These are phyloP conservation scores for Mycena olivaceomarginata DNA, from an alignment of 768 basidiomycete species.

Conservation along the genomic window DNA sequence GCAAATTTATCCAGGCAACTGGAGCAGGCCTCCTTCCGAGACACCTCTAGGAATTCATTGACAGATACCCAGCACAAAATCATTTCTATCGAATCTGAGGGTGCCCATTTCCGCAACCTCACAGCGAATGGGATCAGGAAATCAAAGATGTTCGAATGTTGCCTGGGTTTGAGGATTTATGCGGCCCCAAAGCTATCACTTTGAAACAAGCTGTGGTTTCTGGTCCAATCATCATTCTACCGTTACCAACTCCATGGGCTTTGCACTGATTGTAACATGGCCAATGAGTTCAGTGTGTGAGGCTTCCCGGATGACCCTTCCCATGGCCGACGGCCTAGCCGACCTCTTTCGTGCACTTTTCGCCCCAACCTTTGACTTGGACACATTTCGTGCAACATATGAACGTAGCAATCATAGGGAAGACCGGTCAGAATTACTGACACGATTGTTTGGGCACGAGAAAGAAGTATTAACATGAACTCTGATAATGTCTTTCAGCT, in stretches of 20 bases:
- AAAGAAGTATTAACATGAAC: too few relatives aligned
- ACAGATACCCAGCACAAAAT: too few relatives aligned
- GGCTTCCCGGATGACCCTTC: neutral
- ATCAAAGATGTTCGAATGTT: constrained; percentile 37
- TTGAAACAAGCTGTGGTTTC: constrained; percentile 13
- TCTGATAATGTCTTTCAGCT: too few relatives aligned
- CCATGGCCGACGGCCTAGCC: neutral
- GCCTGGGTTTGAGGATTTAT: constrained; percentile 48
- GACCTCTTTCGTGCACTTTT: constrained; percentile 10
- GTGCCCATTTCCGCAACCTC: too few relatives aligned
- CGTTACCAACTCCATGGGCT: constrained; percentile 26
- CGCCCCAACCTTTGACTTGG: neutral
- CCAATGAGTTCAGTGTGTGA: constrained; percentile 1
- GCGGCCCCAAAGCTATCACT: constrained; percentile 33
- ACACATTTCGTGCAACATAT: too few relatives aligned
- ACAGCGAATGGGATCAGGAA: constrained; percentile 45
- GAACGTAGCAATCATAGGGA: too few relatives aligned
- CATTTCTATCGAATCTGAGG: too few relatives aligned
- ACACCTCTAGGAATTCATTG: too few relatives aligned
- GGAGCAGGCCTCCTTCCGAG: too few relatives aligned
- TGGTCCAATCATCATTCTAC: constrained; percentile 41
- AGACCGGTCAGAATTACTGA: too few relatives aligned
- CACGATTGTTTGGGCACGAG: too few relatives aligned
- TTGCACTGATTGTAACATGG: constrained; percentile 32
- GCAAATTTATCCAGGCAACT: too few relatives aligned